Evolutionary conservation across 345 rosid genomes (phyloP), one percentile per base, ranked within the genome.

Genomic region (Eucalyptus erythrocorys): DNA sequence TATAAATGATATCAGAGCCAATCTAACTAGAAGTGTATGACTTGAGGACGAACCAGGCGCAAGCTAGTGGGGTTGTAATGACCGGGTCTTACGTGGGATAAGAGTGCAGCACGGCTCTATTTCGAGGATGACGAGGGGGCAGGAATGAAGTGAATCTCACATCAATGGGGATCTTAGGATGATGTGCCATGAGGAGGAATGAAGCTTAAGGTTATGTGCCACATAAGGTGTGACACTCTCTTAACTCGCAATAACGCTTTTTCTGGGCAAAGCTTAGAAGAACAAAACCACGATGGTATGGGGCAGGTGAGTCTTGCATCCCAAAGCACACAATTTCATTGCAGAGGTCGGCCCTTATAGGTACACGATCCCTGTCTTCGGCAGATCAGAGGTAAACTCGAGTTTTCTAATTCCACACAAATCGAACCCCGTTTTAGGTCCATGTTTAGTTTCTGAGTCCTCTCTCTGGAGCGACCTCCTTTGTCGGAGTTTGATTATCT

Each of bases 91-190:
- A 8, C 0, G 0, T 4, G 27, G 13, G 13, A 55, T 55, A 4
- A 22, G 13, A 24, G 1, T 55, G 30, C 6, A 19, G 10, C 2
- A 51, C 2, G 30, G 0, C 61, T 55, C 1, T 24, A 24, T 24
- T 30, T 55, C 1, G 0, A 55, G 13, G 27, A 55, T 24, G 13
- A 55, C 0, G 6, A 55, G 0, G 11, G 3, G 12, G 13, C 3
- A 55, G 0, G 6, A 55, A 24, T 24, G 1, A 55, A 55, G 1
- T 1, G 5, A 55, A 55, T 22, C 61, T 2, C 13, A 10, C 3
- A 0, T 55, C 27, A 55, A 13, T 2, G 0, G 6, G 6, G 12
- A 26, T 0, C 0, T 13, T 24, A 10, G 24, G 61, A 0, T 55
- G 6, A 55, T 10, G 61, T 55, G 59, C 5, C 30, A 51, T 1